These are phyloP conservation scores for Hypoxylon sp. DNA, from an alignment of 2,329 filamentous ascomycete species.

Conservation along the genomic window DNA sequence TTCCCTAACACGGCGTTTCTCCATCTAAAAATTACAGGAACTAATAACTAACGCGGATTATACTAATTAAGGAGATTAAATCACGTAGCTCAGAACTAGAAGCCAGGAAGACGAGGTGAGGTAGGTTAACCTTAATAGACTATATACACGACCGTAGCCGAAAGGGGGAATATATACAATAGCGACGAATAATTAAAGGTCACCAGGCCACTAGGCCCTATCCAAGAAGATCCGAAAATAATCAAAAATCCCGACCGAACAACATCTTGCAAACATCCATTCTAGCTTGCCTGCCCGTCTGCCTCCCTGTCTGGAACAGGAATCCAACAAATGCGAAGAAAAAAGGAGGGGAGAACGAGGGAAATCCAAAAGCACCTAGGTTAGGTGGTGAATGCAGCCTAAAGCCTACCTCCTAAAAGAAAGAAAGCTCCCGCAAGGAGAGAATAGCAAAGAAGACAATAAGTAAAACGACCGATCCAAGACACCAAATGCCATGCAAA, in stretches of 20 bases:
- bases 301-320: constrained; percentile 20
- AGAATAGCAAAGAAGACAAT: constrained; percentile 6
- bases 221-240: background rate
- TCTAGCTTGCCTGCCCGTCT: constrained; percentile 11
- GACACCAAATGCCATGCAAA: constrained; percentile 32
- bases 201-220: constrained; percentile 14
- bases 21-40: background rate
- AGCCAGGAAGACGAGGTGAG: background rate
- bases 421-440: background rate
- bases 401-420: too few relatives aligned
- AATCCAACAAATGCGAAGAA: constrained; percentile 17
- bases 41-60: background rate
- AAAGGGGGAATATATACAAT: constrained; percentile 37
- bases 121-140: background rate
- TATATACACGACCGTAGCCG: constrained; percentile 25
- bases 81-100: background rate
- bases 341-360: background rate
- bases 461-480: constrained; percentile 38
- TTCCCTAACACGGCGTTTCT: too few relatives aligned
- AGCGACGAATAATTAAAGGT: constrained; percentile 3
- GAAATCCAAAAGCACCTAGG: constrained; percentile 2
- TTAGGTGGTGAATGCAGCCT: constrained; percentile 3
- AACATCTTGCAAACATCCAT: background rate
- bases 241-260: background rate
- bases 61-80: background rate